Conservation (phyloP, 1,284 basidiomycete genomes). For the Malassezia obtusa region DNA sequence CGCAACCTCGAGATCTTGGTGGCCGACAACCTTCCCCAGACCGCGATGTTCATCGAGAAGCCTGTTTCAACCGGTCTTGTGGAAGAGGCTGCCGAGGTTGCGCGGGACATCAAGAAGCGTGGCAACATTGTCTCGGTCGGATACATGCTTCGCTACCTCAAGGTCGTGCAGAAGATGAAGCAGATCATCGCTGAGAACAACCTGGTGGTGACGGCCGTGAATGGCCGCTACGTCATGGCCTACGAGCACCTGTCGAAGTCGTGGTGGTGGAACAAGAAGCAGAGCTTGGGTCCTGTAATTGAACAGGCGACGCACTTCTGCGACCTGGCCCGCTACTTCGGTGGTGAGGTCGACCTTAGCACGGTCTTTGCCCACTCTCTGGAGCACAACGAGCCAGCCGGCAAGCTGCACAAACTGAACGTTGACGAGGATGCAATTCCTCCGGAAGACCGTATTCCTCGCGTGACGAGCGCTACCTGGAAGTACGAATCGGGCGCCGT, state of each 20-base stretch:
- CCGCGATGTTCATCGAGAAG: conserved; percentile 83
- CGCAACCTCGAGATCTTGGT: conserved; percentile 83
- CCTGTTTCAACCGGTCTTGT: conserved; percentile 75
- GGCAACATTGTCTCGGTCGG: conserved; percentile 77
- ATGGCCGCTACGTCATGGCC: conserved; percentile 87
- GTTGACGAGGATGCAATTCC: conserved; percentile 70
- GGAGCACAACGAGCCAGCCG: conserved; percentile 54
- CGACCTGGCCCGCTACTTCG: conserved; percentile 81
- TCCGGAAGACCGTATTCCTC: conserved; percentile 39
- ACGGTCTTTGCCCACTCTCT: conserved; percentile 56
- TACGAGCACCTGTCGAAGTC: conserved; percentile 66
- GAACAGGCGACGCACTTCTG: conserved; percentile 85
- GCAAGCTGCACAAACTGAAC: conserved; percentile 66
- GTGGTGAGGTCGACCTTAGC: conserved; percentile 83
- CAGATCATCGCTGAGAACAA: conserved; percentile 82
- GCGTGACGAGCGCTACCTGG: conserved; percentile 44
- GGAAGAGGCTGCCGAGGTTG: conserved; percentile 49
- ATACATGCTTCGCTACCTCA: conserved; percentile 53
- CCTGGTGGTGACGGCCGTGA: conserved; percentile 87
- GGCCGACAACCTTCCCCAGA: conserved; percentile 62
- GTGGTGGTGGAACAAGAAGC: conserved; percentile 92
- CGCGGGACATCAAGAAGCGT: conserved; percentile 31
- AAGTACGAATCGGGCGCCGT: conserved; percentile 45
- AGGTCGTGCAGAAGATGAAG: conserved; percentile 92
- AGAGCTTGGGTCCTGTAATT: conserved; percentile 78